Conservation (phyloP, 441 rosid genomes). For the Gossypium davidsonii region DNA sequence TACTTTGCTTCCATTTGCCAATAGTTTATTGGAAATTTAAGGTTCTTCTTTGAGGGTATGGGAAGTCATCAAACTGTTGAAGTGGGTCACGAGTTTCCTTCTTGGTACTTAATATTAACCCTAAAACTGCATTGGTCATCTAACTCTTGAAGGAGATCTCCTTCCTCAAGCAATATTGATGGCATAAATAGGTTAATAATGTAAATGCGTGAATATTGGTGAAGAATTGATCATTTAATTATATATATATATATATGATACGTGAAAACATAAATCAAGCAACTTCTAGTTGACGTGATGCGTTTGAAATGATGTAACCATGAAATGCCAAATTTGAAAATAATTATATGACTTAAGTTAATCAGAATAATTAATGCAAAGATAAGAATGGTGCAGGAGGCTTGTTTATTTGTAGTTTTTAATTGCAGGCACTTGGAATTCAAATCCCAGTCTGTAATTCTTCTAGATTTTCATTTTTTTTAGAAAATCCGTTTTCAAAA, state of each 20-base stretch:
- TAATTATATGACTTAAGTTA: background rate
- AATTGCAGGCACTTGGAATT: background rate
- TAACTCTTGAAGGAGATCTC: background rate
- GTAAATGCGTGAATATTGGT: background rate
- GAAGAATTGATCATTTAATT: background rate
- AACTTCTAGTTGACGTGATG: background rate
- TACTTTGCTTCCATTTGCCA: background rate
- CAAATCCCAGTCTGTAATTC: background rate
- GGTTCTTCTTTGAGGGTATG: conserved; percentile 7
- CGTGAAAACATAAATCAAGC: background rate
- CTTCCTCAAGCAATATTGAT: too few species aligned
- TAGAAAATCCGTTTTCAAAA: too few species aligned
- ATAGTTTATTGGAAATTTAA: background rate
- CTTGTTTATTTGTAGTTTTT: background rate
- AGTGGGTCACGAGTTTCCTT: background rate
- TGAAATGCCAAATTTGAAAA: background rate
- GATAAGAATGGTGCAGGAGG: background rate
- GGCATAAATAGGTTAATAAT: too few species aligned
- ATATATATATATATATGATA: background rate
- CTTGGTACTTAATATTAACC: background rate
- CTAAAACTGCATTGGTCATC: background rate
- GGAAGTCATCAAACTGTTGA: conserved; percentile 11
- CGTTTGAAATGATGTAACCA: background rate
- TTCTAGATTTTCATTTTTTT: too few species aligned
- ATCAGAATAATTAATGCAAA: background rate